A percentile compares a stretch with the other conserved stretches of the same genome.
These are phyloP conservation scores for Cenchrus fungigraminus DNA, from an alignment of 176 grass and related monocot genomes.

Conservation along the genomic window DNA sequence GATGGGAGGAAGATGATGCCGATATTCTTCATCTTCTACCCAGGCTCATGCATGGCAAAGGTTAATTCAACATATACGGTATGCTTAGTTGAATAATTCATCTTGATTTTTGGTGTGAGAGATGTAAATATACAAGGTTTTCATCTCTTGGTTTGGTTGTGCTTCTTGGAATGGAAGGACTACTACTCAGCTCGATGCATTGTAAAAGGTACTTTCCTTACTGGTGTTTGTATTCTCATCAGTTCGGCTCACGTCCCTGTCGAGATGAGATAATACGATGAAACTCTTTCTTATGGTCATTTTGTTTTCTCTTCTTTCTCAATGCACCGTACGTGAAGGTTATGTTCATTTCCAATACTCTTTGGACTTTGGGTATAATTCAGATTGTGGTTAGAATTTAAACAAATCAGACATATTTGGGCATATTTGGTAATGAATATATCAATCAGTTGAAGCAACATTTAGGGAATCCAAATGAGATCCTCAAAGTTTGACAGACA, in stretches of 20 bases:
- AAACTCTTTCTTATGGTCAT: background rate
- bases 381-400: background rate
- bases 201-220: background rate
- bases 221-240: background rate
- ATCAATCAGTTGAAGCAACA: background rate
- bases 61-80: background rate
- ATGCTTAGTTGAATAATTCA: conserved; percentile 10
- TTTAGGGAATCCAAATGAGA: background rate
- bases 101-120: conserved; percentile 7
- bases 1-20: conserved; percentile 15
- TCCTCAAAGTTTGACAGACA: background rate
- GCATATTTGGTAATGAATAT: background rate
- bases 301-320: background rate
- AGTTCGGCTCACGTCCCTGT: conserved; percentile 27
- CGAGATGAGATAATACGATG: conserved; percentile 27
- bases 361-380: background rate
- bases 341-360: background rate
- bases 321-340: background rate
- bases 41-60: conserved; percentile 10
- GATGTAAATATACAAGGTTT: conserved; percentile 32
- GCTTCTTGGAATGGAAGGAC: background rate
- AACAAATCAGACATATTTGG: background rate
- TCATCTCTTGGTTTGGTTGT: conserved; percentile 2
- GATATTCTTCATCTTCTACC: background rate
- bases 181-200: background rate